Conservation (phyloP, 1,284 basidiomycete genomes). For the Boletus nobilissimus region DNA sequence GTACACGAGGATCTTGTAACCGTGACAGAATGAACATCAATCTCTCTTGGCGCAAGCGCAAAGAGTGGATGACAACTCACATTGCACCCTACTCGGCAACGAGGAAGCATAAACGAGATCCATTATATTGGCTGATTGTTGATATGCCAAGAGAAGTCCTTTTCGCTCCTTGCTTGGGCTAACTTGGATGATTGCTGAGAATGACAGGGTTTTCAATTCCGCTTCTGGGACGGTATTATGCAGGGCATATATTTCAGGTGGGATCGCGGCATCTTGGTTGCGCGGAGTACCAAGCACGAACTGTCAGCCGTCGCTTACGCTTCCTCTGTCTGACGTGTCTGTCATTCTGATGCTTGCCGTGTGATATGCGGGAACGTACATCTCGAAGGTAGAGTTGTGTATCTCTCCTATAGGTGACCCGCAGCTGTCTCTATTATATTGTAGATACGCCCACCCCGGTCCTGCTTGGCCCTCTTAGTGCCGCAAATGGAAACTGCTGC, state of each 20-base stretch:
- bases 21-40: not conserved
- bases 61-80: constrained; percentile 52
- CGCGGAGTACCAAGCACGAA: constrained; percentile 77
- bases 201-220: constrained; percentile 76
- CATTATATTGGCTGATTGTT: constrained; percentile 71
- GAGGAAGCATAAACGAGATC: constrained; percentile 53
- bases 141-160: constrained; percentile 67
- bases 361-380: constrained; percentile 55
- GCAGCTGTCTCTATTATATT: constrained; percentile 86
- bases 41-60: not conserved
- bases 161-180: constrained; percentile 60
- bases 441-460: constrained; percentile 84
- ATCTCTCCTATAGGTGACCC: constrained; percentile 79
- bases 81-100: constrained; percentile 66
- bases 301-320: constrained; percentile 69
- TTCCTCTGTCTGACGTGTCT: constrained; percentile 58
- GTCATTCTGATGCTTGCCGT: not conserved
- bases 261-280: constrained; percentile 69
- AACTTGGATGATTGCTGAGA: constrained; percentile 64
- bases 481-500: constrained; percentile 70
- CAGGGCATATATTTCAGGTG: constrained; percentile 81
- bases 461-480: constrained; percentile 90
- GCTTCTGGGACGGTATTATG: constrained; percentile 79
- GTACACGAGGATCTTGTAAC: constrained; percentile 75
- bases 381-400: constrained; percentile 71